These are phyloP conservation scores for Aspergillus jensenii DNA, from an alignment of 2,329 filamentous ascomycete genomes.

Conservation along the genomic window DNA sequence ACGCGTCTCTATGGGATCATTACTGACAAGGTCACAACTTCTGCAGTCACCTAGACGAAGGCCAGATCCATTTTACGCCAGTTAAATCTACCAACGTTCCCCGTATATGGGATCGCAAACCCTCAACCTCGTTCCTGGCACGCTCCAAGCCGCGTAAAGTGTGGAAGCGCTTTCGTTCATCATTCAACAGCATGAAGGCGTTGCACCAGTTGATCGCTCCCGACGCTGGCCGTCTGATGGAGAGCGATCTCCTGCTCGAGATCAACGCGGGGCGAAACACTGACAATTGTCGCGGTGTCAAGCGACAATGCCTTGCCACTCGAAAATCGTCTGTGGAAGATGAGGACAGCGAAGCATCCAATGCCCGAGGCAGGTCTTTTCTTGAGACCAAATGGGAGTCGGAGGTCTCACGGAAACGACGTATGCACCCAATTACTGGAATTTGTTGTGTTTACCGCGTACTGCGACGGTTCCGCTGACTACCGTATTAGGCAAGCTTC, in stretches of 20 bases:
- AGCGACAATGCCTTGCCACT: conserved; percentile 32
- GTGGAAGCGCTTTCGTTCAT: conserved; percentile 45
- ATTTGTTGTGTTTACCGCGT: not conserved
- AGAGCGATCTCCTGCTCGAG: conserved; percentile 27
- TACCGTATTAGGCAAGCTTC: conserved; percentile 22
- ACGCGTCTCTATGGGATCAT: not conserved
- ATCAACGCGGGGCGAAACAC: conserved; percentile 33
- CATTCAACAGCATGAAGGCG: conserved; percentile 34
- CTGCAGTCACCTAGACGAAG: conserved; percentile 18
- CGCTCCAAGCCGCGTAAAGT: conserved; percentile 45
- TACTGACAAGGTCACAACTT: not conserved
- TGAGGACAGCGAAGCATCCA: not conserved
- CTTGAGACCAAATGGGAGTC: conserved; percentile 44
- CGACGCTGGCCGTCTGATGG: conserved; percentile 18
- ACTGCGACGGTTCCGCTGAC: conserved; percentile 7
- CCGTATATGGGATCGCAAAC: conserved; percentile 47
- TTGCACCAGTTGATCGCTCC: conserved; percentile 25
- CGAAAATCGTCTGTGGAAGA: conserved; percentile 1
- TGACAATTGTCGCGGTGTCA: conserved; percentile 34
- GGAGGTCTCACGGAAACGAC: conserved; percentile 30
- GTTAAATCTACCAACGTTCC: conserved; percentile 35
- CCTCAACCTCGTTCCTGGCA: conserved; percentile 40
- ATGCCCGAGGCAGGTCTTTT: conserved; percentile 32
- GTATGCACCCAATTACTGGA: conserved; percentile 17
- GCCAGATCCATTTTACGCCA: conserved; percentile 43